phyloP scores from a whole-genome alignment of 345 rosid species.

The Lumnitzera racemosa region DNA sequence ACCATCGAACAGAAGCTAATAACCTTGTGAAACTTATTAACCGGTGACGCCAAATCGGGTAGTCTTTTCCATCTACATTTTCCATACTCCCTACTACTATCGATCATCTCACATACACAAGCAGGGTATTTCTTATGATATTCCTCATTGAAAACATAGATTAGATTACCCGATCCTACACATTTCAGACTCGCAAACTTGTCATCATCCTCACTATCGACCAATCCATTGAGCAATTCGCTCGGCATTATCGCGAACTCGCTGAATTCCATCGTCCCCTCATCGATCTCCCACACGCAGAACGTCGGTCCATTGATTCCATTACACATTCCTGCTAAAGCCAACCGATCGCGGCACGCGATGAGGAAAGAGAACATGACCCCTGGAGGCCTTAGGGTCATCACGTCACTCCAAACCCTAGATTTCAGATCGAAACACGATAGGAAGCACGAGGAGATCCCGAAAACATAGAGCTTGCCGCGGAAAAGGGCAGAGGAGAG shows the following conservation, averaged over 20 bases:
- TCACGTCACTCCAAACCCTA: constrained; percentile 58
- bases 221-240: constrained; percentile 46
- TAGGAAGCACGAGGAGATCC: constrained; percentile 42
- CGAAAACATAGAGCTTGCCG: constrained; percentile 54
- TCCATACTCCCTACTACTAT: constrained; percentile 14
- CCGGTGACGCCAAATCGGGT: constrained; percentile 64
- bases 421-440: constrained; percentile 52
- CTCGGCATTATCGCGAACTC: constrained; percentile 72
- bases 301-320: constrained; percentile 47
- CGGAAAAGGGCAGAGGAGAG: constrained; percentile 54
- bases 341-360: constrained; percentile 47
- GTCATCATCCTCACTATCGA: constrained; percentile 59
- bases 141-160: constrained; percentile 77
- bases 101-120: constrained; percentile 57
- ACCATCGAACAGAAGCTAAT: constrained; percentile 68
- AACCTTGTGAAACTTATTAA: constrained; percentile 81
- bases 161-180: constrained; percentile 62
- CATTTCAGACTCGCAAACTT: constrained; percentile 77
- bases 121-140: constrained; percentile 80
- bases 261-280: constrained; percentile 52
- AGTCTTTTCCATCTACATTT: constrained; percentile 64
- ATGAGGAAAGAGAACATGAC: constrained; percentile 53
- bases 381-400: constrained; percentile 73
- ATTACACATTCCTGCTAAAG: constrained; percentile 62
- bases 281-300: constrained; percentile 55